phyloP scores from a whole-genome alignment of 805 yeast genomes.

The Metschnikowia picachoensis region DNA sequence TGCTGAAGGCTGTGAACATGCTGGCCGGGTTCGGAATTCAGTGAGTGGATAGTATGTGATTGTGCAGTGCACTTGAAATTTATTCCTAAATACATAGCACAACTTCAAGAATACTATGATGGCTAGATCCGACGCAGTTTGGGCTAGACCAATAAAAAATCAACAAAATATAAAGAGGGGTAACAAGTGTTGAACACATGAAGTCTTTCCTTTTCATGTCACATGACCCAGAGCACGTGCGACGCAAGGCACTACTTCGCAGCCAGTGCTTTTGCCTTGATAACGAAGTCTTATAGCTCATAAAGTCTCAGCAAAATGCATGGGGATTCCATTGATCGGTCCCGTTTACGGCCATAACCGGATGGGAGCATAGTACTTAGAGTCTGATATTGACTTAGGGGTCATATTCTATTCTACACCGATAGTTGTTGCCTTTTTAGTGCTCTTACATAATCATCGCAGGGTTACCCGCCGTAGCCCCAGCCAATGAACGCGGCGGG shows the following conservation, averaged over 20 bases:
- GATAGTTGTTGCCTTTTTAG: no score
- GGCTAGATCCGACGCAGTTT: no score
- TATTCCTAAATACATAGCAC: background rate
- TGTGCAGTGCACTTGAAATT: background rate
- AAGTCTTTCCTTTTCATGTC: background rate
- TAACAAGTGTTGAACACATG: no score
- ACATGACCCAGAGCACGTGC: background rate
- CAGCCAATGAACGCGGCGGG: slow-evolving; percentile 22
- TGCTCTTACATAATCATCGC: no score
- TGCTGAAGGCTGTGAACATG: slow-evolving; percentile 67
- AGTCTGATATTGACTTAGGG: no score
- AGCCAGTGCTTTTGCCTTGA: slow-evolving; percentile 3
- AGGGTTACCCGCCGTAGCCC: slow-evolving; percentile 19
- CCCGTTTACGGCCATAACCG: no score
- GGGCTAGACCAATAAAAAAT: no score
- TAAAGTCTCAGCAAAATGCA: background rate
- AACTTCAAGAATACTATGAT: background rate
- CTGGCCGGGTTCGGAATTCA: slow-evolving; percentile 85
- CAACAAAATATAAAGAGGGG: no score
- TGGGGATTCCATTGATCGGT: no score
- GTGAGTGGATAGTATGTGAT: slow-evolving; percentile 20
- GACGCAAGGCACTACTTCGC: background rate
- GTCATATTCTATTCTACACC: no score
- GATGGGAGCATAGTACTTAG: no score
- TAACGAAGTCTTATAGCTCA: background rate